A percentile compares a stretch with the other conserved stretches of the same genome.
These are phyloP conservation scores for Lepiota venenata DNA, from an alignment of 768 basidiomycete genomes.

Conservation along the genomic window DNA sequence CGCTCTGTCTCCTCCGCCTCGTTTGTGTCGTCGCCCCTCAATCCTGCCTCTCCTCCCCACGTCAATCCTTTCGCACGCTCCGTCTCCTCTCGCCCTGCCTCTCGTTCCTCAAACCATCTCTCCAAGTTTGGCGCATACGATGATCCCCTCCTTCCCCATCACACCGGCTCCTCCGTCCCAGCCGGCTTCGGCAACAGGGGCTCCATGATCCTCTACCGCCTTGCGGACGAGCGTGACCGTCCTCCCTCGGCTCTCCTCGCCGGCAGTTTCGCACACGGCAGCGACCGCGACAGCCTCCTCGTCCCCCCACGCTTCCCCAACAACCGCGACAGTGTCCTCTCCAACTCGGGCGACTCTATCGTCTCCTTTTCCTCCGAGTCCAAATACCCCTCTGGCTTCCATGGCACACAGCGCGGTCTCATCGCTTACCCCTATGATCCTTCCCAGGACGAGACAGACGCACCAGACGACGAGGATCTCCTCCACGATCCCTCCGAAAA, in stretches of 20 bases:
- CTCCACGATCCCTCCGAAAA: conserved; percentile 59
- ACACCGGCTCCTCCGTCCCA: conserved; percentile 20
- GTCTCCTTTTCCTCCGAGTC: conserved; percentile 55
- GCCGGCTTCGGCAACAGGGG: conserved; percentile 30
- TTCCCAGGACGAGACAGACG: conserved; percentile 47
- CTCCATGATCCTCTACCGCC: conserved; percentile 67
- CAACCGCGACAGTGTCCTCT: conserved; percentile 28
- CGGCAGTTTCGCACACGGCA: background rate
- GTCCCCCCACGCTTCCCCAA: conserved; percentile 29
- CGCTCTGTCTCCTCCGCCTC: conserved; percentile 10
- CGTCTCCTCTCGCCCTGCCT: conserved; percentile 11
- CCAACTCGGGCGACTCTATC: conserved; percentile 37
- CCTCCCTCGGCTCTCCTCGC: background rate
- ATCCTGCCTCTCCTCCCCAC: conserved; percentile 32
- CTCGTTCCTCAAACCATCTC: conserved; percentile 3
- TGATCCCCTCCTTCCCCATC: conserved; percentile 1
- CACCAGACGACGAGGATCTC: conserved; percentile 69
- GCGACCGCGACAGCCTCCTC: conserved; percentile 24
- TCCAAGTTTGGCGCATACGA: conserved; percentile 7
- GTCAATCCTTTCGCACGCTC: conserved; percentile 14
- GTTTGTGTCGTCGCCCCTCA: conserved; percentile 53
- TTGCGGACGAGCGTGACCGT: conserved; percentile 37
- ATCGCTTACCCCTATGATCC: conserved; percentile 76
- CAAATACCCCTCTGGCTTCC: conserved; percentile 54
- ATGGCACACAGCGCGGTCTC: conserved; percentile 33